These are phyloP conservation scores for Plantago major DNA, from an alignment of 257 asterid species.

Conservation along the genomic window DNA sequence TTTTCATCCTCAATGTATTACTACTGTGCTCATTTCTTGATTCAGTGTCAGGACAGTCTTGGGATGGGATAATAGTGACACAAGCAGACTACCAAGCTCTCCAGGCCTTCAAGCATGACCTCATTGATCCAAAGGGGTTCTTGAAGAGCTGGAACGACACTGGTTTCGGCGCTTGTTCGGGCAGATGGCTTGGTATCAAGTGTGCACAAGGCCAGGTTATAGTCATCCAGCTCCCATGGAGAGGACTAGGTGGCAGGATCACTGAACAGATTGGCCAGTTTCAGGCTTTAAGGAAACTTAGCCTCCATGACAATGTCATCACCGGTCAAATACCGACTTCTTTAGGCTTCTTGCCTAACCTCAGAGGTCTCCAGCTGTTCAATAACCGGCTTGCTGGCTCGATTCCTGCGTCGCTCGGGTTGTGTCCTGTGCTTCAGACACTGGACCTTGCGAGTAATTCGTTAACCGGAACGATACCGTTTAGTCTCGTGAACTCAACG, in stretches of 20 bases:
- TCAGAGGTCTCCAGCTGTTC: conserved; percentile 83
- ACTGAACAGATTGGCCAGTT: conserved; percentile 75
- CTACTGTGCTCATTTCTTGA: conserved; percentile 9
- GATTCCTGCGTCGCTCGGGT: conserved; percentile 70
- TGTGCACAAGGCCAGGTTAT: conserved; percentile 94
- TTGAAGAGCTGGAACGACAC: conserved; percentile 84
- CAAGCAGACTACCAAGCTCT: conserved; percentile 72
- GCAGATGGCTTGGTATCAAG: conserved; percentile 82
- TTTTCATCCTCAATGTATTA: conserved; percentile 24
- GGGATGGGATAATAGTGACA: conserved; percentile 91
- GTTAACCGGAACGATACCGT: conserved; percentile 57
- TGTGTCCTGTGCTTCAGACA: conserved; percentile 67
- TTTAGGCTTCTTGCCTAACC: conserved; percentile 64
- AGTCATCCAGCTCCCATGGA: conserved; percentile 94
- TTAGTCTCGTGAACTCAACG: conserved; percentile 52
- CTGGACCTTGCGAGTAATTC: conserved; percentile 76
- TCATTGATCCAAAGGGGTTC: conserved; percentile 78
- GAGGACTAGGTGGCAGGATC: conserved; percentile 67
- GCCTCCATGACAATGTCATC: conserved; percentile 84
- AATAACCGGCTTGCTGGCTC: conserved; percentile 77
- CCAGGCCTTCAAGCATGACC: conserved; percentile 71
- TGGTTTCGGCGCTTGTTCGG: conserved; percentile 89
- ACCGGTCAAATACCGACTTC: conserved; percentile 72
- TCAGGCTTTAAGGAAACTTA: conserved; percentile 76
- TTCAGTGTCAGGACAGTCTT: conserved; percentile 35